Base-by-base conservation (phyloP, 768 basidiomycete species). In the Brasilioporus rufonigricans region DNA sequence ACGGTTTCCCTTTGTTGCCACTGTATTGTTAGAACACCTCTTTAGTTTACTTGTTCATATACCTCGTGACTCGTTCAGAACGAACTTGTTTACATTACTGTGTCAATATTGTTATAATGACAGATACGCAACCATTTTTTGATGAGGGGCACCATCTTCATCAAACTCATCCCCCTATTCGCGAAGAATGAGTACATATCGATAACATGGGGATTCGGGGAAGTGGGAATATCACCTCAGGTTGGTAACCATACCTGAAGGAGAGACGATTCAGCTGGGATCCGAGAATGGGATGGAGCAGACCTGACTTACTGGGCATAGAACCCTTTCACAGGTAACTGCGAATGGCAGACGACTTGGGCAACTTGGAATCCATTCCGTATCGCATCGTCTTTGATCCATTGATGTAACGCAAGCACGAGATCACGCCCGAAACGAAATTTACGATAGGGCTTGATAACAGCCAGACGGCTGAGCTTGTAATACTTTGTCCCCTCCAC, bases 131-230 rank as follows among this genome's bases (percentile, higher is more conserved):
- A 85, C 77, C 90, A 93, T 90, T 72, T 83, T 85, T 68, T 92
- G 90, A 79, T 93, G 91, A 54, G 88, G 90, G 65, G 82, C 90
- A 31, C 90, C 91, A 53, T 88, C 91, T 73, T 86, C 89, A 71
- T 88, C 87, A 73, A 89, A 91, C 68, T 83, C 80, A 24, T 79
- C 78, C 58, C 86, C 87, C 85, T 91, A 70, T 43, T 58, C 45
- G 54, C 50, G 58, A 56, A 62, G 45, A 58, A 51, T 67, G 66
- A 64, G 58, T 48, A 52, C 55, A 53, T 33, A 65, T 65, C 53
- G 60, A 66, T 64, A 55, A 56, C 57, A 52, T 12, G 57, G 19
- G 5, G 19, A 19, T 33, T 33, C 41, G 14, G 26, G 29, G 29
- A 51, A 53, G 45, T 46, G 44, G 39, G 39, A 46, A 51, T 64